A percentile compares a stretch with the other conserved stretches of the same genome.
phyloP scores from a whole-genome alignment of 2,329 filamentous ascomycete species.

The Ophiostoma fasciatum region DNA sequence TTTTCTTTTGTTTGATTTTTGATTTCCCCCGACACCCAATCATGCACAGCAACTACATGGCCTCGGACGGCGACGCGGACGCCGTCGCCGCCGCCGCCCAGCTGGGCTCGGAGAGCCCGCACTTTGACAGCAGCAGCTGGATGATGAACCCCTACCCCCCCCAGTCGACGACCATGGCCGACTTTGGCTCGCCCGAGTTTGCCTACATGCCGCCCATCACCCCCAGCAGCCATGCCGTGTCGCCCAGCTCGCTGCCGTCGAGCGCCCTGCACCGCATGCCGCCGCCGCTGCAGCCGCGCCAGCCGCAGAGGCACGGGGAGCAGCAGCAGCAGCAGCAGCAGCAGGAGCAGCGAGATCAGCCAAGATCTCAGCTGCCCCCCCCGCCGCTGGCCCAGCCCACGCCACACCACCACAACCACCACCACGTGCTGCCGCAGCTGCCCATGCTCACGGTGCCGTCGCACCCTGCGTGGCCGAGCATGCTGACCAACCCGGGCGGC shows the following conservation, averaged over 20 bases:
- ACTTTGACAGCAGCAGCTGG: conserved; percentile 31
- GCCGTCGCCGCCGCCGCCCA: conserved; percentile 31
- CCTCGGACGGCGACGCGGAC: conserved; percentile 20
- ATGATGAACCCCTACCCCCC: conserved; percentile 45
- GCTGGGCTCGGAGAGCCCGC: conserved; percentile 24
- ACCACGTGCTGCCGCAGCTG: conserved; percentile 33
- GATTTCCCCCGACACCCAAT: conserved; percentile 12
- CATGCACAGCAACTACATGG: conserved; percentile 32
- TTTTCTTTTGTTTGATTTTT: too few relatives aligned
- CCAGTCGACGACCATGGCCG: conserved; percentile 55
- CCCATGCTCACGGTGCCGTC: conserved; percentile 59
- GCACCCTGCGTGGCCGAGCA: conserved; percentile 61
- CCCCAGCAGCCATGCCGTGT: too few relatives aligned
- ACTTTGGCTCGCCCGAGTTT: conserved; percentile 45
- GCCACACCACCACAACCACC: conserved; percentile 24
- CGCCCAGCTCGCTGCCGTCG: too few relatives aligned
- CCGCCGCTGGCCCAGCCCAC: conserved; percentile 15
- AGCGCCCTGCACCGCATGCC: conserved; percentile 37
- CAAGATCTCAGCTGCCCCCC: conserved; percentile 1
- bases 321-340: neutral
- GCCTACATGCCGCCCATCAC: conserved; percentile 39
- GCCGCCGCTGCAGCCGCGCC: conserved; percentile 27
- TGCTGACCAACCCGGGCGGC: conserved; percentile 56
- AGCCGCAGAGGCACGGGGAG: conserved; percentile 20
- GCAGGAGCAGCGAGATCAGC: conserved; percentile 1